A percentile compares a stretch with the other conserved stretches of the same genome.
Conservation (phyloP, 2,329 filamentous ascomycete species). For the Raffaelea arxii region DNA sequence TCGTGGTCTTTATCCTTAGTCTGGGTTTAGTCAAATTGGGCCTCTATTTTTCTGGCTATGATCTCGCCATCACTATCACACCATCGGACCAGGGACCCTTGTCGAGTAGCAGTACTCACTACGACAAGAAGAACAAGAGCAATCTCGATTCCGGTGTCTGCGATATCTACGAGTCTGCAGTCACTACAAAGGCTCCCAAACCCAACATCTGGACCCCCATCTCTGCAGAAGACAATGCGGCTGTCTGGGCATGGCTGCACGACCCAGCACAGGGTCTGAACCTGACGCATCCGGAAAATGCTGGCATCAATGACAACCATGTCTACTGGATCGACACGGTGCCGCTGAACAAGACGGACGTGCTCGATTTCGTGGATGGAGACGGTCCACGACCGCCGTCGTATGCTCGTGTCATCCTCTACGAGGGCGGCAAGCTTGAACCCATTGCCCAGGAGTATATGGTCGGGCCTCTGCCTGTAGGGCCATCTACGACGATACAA, state of each 20-base stretch:
- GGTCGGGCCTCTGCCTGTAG: constrained; percentile 37
- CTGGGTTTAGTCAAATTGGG: neutral
- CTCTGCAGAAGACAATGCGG: constrained; percentile 28
- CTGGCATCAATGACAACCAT: constrained; percentile 33
- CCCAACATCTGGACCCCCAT: constrained; percentile 31
- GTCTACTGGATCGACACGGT: constrained; percentile 37
- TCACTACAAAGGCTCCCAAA: constrained; percentile 21
- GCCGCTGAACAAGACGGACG: constrained; percentile 36
- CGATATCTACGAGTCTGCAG: neutral
- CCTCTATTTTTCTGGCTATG: neutral
- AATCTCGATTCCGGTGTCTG: neutral
- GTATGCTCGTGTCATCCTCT: constrained; percentile 36
- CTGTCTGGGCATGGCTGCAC: constrained; percentile 33
- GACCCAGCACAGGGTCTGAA: constrained; percentile 31
- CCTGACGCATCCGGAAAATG: constrained; percentile 27
- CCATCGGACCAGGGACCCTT: neutral
- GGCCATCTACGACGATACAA: constrained; percentile 23
- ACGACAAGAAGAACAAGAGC: too few relatives aligned
- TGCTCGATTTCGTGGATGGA: constrained; percentile 32
- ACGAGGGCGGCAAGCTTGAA: constrained; percentile 29
- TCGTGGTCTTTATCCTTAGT: neutral
- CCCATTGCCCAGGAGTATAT: constrained; percentile 38
- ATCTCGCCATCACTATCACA: neutral
- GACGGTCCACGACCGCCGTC: constrained; percentile 23
- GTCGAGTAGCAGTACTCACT: too few relatives aligned